Conservation (phyloP, 495 filamentous ascomycete species). For the Aspergillus baeticus region DNA sequence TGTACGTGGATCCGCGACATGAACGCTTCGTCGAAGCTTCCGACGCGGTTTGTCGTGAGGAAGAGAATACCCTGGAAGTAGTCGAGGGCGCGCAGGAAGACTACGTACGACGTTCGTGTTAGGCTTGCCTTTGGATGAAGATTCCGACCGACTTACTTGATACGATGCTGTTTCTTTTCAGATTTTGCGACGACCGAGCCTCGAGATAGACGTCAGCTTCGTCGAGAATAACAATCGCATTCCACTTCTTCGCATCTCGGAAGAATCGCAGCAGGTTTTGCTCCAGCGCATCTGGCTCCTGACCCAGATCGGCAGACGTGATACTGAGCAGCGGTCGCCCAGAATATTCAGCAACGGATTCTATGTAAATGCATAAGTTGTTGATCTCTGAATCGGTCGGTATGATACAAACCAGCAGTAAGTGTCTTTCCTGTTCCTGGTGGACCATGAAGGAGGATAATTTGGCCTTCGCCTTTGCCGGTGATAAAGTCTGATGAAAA, state of each 20-base stretch:
- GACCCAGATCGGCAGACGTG: slow-evolving; percentile 16
- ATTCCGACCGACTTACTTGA: slow-evolving; percentile 25
- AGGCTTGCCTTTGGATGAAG: background rate
- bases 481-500: slow-evolving; percentile 7
- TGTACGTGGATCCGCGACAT: background rate
- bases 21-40: background rate
- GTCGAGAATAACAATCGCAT: slow-evolving; percentile 26
- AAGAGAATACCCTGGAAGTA: background rate
- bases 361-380: slow-evolving; percentile 1
- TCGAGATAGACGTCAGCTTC: slow-evolving; percentile 30
- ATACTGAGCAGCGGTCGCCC: slow-evolving; percentile 13
- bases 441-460: slow-evolving; percentile 19
- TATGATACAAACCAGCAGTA: slow-evolving; percentile 17
- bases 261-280: slow-evolving; percentile 14
- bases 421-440: slow-evolving; percentile 24
- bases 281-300: slow-evolving; percentile 12
- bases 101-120: background rate
- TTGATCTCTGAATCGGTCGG: too few relatives aligned
- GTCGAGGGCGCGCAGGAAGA: background rate
- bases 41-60: background rate
- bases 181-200: slow-evolving; percentile 30
- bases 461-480: slow-evolving; percentile 19
- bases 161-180: slow-evolving; percentile 55
- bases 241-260: slow-evolving; percentile 15
- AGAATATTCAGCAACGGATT: slow-evolving; percentile 15